phyloP scores from a whole-genome alignment of 2,329 filamentous ascomycete genomes.

The Epichloe festucae region DNA sequence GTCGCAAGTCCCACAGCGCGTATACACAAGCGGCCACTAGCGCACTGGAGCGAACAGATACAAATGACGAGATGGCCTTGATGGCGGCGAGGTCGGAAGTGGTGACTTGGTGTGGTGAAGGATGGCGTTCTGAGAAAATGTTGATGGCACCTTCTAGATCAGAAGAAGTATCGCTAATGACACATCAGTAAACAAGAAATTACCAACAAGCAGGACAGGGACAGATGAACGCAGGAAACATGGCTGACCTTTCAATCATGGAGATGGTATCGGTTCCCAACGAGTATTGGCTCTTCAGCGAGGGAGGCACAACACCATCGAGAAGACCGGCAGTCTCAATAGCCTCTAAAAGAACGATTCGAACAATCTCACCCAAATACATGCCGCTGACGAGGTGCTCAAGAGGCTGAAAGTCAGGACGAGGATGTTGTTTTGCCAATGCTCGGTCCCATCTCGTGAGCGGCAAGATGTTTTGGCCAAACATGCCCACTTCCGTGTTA shows the following conservation, averaged over 20 bases:
- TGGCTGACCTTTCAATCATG: constrained; percentile 40
- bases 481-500: constrained; percentile 57
- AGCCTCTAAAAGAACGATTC: constrained; percentile 45
- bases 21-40: constrained; percentile 46
- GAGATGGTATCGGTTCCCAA: constrained; percentile 49
- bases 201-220: background rate
- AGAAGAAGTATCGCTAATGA: constrained; percentile 29
- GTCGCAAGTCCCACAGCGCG: constrained; percentile 44
- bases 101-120: constrained; percentile 28
- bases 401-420: constrained; percentile 48
- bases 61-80: constrained; percentile 37
- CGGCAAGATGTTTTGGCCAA: constrained; percentile 45
- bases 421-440: constrained; percentile 38
- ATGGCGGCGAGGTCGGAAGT: constrained; percentile 37
- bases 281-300: constrained; percentile 39
- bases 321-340: constrained; percentile 40
- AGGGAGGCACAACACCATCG: constrained; percentile 42
- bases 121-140: constrained; percentile 37
- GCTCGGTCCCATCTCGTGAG: constrained; percentile 47
- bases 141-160: constrained; percentile 30
- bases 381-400: constrained; percentile 52
- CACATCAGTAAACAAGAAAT: background rate
- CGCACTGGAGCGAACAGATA: constrained; percentile 45
- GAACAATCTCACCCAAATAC: constrained; percentile 53
- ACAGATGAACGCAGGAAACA: background rate